These are phyloP conservation scores for Cnidoscolus chayamansa DNA, from an alignment of 441 rosid species.

Conservation along the genomic window DNA sequence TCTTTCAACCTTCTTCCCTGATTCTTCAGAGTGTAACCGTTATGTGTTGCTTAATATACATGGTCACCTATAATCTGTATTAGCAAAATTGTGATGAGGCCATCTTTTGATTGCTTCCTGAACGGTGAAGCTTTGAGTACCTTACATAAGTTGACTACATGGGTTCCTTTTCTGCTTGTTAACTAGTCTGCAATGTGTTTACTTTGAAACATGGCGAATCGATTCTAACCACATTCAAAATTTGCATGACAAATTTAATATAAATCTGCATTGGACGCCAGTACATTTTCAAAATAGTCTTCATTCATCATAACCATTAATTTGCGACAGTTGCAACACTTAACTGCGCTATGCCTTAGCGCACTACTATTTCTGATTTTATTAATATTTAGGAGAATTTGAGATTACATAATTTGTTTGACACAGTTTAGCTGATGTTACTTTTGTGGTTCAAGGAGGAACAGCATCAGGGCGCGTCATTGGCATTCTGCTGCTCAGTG, in stretches of 20 bases:
- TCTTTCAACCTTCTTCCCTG: neutral
- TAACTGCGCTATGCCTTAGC: neutral
- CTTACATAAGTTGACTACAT: neutral
- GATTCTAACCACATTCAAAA: too few relatives aligned
- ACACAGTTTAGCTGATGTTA: constrained; percentile 6
- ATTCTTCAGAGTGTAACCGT: neutral
- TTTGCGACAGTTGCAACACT: neutral
- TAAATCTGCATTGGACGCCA: neutral
- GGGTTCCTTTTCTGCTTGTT: neutral
- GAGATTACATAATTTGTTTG: neutral
- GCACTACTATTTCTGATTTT: neutral
- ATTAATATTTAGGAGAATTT: constrained; percentile 2
- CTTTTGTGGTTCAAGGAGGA: constrained; percentile 41
- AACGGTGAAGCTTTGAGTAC: neutral
- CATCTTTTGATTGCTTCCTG: neutral
- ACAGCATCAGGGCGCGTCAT: constrained; percentile 44
- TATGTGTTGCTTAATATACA: neutral
- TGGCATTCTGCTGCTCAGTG: constrained; percentile 56
- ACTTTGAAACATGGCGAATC: neutral
- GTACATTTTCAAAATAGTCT: neutral
- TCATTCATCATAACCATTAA: neutral
- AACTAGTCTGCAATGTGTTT: neutral
- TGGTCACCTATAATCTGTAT: neutral
- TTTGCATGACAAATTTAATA: too few relatives aligned
- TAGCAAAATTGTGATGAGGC: neutral